Evolutionary conservation across 2,329 filamentous ascomycete genomes (phyloP).

Genomic region (Polytolypa hystricis): DNA sequence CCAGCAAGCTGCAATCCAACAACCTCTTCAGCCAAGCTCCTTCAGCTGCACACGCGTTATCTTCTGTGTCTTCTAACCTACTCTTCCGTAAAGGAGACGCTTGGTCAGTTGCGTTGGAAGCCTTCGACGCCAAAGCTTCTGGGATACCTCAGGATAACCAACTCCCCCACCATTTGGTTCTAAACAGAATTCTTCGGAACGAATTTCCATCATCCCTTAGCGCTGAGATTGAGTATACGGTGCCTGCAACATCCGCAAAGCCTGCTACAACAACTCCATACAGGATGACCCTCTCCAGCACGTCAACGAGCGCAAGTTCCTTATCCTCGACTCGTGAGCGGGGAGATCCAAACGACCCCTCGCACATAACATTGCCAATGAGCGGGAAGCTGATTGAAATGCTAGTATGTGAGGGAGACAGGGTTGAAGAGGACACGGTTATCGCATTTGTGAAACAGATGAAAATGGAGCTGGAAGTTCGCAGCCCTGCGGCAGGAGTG

Average conservation of each 20-base stretch:
- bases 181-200: slow-evolving; percentile 46
- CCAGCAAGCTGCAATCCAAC: slow-evolving; percentile 13
- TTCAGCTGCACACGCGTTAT: slow-evolving; percentile 10
- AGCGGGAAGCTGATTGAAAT: slow-evolving; percentile 51
- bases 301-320: slow-evolving; percentile 35
- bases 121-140: slow-evolving; percentile 16
- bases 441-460: slow-evolving; percentile 53
- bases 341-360: slow-evolving; percentile 39
- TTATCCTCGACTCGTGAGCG: slow-evolving; percentile 35
- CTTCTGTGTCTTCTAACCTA: slow-evolving; percentile 15
- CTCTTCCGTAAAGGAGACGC: slow-evolving; percentile 49
- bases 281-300: slow-evolving; percentile 36
- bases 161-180: slow-evolving; percentile 40
- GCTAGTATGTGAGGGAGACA: slow-evolving; percentile 42
- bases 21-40: slow-evolving; percentile 15
- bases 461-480: slow-evolving; percentile 59
- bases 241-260: slow-evolving; percentile 19
- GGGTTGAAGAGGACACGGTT: slow-evolving; percentile 39
- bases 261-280: slow-evolving; percentile 26
- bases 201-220: slow-evolving; percentile 47
- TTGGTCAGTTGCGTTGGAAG: slow-evolving; percentile 42
- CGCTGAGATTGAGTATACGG: slow-evolving; percentile 42
- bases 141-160: slow-evolving; percentile 6
- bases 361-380: slow-evolving; percentile 47
- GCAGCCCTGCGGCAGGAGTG: slow-evolving; percentile 37